phyloP scores from a whole-genome alignment of 2,329 filamentous ascomycete genomes.

The Fonsecaea monophora region DNA sequence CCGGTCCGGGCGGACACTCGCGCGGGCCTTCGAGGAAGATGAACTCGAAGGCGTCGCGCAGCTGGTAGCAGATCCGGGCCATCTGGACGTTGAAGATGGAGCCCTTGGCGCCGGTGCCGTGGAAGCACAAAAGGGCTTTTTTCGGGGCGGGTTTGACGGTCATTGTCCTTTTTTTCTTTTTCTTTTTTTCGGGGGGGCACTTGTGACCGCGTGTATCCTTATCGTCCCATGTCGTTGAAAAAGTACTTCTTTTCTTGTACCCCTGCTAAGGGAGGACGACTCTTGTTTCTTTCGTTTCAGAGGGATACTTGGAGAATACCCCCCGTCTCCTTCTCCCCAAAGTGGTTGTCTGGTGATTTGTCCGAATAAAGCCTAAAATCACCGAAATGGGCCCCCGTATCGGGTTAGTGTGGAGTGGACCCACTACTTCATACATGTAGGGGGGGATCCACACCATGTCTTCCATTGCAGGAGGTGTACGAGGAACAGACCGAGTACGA shows the following conservation, averaged over 20 bases:
- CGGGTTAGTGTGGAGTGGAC: background rate
- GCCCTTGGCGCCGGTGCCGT: background rate
- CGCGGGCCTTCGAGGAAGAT: conserved; percentile 23
- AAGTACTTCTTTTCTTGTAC: too few relatives aligned
- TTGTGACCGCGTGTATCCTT: background rate
- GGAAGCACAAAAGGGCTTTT: conserved; percentile 1
- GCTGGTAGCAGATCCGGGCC: background rate
- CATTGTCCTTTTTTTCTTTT: background rate
- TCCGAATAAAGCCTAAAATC: conserved; percentile 3
- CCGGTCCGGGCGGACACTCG: conserved; percentile 8
- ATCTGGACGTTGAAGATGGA: conserved; percentile 2
- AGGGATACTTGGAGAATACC: background rate
- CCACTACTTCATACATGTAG: too few relatives aligned
- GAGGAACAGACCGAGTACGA: too few relatives aligned
- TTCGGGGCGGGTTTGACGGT: background rate
- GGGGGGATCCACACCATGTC: background rate
- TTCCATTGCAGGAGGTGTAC: too few relatives aligned
- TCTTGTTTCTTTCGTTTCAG: background rate
- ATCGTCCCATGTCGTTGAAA: background rate
- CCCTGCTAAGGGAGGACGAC: background rate
- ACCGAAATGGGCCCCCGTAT: background rate
- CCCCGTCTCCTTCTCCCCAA: background rate
- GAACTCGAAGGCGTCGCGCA: conserved; percentile 18
- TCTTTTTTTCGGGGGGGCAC: too few relatives aligned
- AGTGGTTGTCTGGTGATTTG: background rate